phyloP scores from a whole-genome alignment of 2,329 filamentous ascomycete genomes.

The Polychaeton citri region DNA sequence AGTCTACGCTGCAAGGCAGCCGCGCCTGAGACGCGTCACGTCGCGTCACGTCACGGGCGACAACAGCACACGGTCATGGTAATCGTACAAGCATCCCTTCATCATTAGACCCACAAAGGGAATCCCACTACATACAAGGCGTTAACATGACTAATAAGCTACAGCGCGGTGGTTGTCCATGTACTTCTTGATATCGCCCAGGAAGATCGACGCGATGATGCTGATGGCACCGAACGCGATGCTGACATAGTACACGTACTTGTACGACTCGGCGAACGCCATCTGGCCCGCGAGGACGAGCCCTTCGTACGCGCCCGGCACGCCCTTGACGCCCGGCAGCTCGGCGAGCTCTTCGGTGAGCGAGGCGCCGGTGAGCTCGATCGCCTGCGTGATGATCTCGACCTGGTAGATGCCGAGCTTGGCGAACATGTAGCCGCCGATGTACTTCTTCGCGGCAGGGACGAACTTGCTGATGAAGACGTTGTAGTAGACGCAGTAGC shows the following conservation, averaged over 20 bases:
- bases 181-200: conserved; percentile 21
- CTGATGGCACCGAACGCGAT: conserved; percentile 21
- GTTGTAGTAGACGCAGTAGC: conserved; percentile 35
- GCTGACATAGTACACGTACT: conserved; percentile 18
- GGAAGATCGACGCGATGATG: conserved; percentile 15
- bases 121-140: too few species aligned
- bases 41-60: too few species aligned
- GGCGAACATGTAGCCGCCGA: conserved; percentile 37
- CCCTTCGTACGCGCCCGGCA: conserved; percentile 22
- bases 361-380: conserved; percentile 40
- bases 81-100: too few species aligned
- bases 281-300: conserved; percentile 13
- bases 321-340: conserved; percentile 40
- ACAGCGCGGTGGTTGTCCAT: conserved; percentile 38
- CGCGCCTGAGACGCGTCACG: too few species aligned
- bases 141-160: too few species aligned
- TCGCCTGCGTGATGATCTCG: conserved; percentile 35
- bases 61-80: too few species aligned
- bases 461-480: conserved; percentile 37
- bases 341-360: conserved; percentile 35
- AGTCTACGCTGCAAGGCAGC: too few species aligned
- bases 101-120: too few species aligned
- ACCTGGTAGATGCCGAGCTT: conserved; percentile 37
- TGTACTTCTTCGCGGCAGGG: conserved; percentile 34
- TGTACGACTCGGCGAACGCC: conserved; percentile 17